phyloP scores from a whole-genome alignment of 495 filamentous ascomycete genomes.

The Penicillium verhagenii region DNA sequence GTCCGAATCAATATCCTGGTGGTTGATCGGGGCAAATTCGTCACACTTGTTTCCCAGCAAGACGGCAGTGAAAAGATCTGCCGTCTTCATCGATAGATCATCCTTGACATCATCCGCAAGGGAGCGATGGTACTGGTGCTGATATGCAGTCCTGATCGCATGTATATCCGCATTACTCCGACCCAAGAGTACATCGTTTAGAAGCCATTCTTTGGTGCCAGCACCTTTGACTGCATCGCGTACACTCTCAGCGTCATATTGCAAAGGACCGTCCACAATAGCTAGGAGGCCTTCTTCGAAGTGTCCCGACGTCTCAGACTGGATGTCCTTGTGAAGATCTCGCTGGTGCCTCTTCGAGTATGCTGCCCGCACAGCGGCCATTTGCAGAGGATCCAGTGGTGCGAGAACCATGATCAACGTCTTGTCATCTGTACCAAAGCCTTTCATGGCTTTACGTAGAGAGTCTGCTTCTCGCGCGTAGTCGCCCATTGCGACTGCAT shows the following conservation, averaged over 20 bases:
- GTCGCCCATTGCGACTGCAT: conserved; percentile 47
- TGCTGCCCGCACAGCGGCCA: conserved; percentile 55
- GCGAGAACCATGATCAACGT: conserved; percentile 65
- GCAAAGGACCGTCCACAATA: conserved; percentile 71
- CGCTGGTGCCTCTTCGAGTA: conserved; percentile 60
- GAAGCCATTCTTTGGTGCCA: conserved; percentile 79
- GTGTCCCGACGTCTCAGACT: conserved; percentile 70
- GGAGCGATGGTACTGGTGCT: conserved; percentile 55
- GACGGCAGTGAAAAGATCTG: conserved; percentile 74
- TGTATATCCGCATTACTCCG: conserved; percentile 79
- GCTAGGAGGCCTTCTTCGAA: conserved; percentile 67
- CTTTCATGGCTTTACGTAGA: conserved; percentile 83
- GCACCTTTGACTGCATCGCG: conserved; percentile 67
- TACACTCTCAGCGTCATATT: conserved; percentile 63
- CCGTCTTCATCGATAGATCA: conserved; percentile 82
- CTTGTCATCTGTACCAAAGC: conserved; percentile 84
- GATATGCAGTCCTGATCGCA: conserved; percentile 76
- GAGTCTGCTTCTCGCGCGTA: conserved; percentile 50
- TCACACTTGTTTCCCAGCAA: conserved; percentile 63
- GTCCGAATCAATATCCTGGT: conserved; percentile 54
- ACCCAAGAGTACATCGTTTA: conserved; percentile 86
- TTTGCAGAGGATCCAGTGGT: conserved; percentile 67
- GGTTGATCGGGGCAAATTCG: background rate
- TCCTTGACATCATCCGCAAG: conserved; percentile 68
- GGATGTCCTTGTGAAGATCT: conserved; percentile 66